phyloP scores from a whole-genome alignment of 2,329 filamentous ascomycete genomes.

The Colletotrichum camelliae region DNA sequence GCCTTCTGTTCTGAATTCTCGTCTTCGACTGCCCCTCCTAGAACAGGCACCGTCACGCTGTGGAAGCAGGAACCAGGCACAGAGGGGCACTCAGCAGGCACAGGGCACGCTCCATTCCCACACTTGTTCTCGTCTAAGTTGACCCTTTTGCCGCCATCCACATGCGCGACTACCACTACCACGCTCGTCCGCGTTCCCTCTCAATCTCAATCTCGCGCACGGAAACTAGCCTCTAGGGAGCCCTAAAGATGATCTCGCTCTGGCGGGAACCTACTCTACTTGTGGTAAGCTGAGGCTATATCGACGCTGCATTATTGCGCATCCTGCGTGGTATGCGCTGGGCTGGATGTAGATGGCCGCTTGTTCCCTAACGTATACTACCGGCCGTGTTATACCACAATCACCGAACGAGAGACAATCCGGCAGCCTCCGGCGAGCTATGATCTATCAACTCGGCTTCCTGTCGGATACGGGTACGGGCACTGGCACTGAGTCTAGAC shows the following conservation, averaged over 20 bases:
- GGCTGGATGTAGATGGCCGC: neutral
- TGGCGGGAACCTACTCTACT: neutral
- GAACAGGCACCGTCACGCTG: neutral
- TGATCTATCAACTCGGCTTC: neutral
- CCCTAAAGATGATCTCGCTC: neutral
- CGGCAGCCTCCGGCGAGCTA: neutral
- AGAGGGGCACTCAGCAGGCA: neutral
- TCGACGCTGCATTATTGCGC: neutral
- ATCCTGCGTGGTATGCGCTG: neutral
- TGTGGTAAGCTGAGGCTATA: neutral
- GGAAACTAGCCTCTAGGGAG: neutral
- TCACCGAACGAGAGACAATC: neutral
- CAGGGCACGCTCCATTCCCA: neutral
- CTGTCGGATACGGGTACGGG: neutral
- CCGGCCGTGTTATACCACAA: neutral
- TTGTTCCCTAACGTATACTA: neutral
- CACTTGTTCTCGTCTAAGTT: neutral
- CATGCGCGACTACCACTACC: neutral
- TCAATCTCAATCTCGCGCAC: neutral
- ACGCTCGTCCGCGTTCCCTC: neutral
- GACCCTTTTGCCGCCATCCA: neutral
- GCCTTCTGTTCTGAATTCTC: neutral
- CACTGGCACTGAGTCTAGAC: neutral
- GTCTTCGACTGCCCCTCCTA: neutral
- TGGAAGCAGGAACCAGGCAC: neutral